Percentiles rank a stretch among this genome's conserved stretches.
These are phyloP conservation scores for Rhododendron molle DNA, from an alignment of 148 eudicot genomes.

Conservation along the genomic window DNA sequence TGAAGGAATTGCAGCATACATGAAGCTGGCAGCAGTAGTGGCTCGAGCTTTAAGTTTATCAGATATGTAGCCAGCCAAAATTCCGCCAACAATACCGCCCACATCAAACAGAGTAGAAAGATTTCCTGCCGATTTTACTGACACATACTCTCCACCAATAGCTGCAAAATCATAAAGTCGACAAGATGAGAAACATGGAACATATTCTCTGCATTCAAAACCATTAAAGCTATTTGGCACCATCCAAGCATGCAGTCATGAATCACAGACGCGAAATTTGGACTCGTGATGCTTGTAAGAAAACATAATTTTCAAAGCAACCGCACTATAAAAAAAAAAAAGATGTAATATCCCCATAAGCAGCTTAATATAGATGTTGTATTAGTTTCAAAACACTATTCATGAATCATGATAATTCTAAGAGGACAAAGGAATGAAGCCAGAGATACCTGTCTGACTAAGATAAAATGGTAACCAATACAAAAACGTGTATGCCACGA, in stretches of 20 bases:
- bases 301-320: neutral
- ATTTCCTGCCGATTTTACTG: constrained; percentile 91
- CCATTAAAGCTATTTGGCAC: neutral
- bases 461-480: constrained; percentile 96
- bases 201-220: neutral
- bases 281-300: too few relatives aligned
- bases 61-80: constrained; percentile 83
- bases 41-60: constrained; percentile 90
- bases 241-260: neutral
- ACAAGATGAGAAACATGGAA: neutral
- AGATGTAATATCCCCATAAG: neutral
- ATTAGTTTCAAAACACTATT: neutral
- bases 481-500: constrained; percentile 93
- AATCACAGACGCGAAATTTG: neutral
- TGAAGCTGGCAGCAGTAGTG: constrained; percentile 80
- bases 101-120: constrained; percentile 93
- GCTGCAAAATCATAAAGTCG: constrained; percentile 40
- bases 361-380: neutral
- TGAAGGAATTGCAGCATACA: constrained; percentile 80
- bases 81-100: constrained; percentile 92
- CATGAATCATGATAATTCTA: neutral
- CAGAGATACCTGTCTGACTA: constrained; percentile 74
- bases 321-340: neutral
- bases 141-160: constrained; percentile 76
- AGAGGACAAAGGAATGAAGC: neutral